Percentiles rank a stretch among this genome's conserved stretches.
phyloP scores from a whole-genome alignment of 495 filamentous ascomycete genomes.

The Parmelia sp. region DNA sequence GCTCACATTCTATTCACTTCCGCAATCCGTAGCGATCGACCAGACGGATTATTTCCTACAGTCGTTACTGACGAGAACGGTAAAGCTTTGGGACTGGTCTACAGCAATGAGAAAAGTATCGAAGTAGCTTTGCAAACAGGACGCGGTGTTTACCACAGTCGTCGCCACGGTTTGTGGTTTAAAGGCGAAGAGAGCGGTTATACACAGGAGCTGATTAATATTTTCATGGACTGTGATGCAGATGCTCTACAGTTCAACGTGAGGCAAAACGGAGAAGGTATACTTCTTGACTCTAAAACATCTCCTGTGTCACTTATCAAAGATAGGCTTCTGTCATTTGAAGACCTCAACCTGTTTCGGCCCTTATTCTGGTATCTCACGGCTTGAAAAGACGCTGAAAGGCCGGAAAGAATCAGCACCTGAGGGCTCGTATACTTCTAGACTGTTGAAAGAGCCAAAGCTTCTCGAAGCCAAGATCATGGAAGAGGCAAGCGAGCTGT shows the following conservation, averaged over 20 bases:
- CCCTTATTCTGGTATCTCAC: constrained; percentile 68
- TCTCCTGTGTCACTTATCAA: constrained; percentile 21
- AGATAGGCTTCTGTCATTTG: constrained; percentile 83
- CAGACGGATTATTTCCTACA: constrained; percentile 81
- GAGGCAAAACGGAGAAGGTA: constrained; percentile 73
- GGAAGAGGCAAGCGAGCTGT: constrained; percentile 94
- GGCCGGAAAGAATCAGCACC: constrained; percentile 75
- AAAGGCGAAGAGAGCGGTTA: constrained; percentile 94
- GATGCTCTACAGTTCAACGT: constrained; percentile 89
- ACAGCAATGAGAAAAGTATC: constrained; percentile 87
- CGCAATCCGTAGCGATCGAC: constrained; percentile 66
- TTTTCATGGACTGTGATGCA: constrained; percentile 84
- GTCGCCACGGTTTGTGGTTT: constrained; percentile 81
- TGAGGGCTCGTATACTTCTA: constrained; percentile 83
- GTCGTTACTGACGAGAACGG: constrained; percentile 87
- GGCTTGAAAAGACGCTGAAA: constrained; percentile 76
- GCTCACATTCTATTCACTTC: constrained; percentile 64
- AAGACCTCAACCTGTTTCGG: constrained; percentile 90
- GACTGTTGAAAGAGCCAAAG: constrained; percentile 85
- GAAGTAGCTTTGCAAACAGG: constrained; percentile 78
- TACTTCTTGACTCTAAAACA: constrained; percentile 7
- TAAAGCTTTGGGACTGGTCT: constrained; percentile 78
- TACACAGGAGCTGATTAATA: constrained; percentile 76
- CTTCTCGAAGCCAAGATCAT: constrained; percentile 91
- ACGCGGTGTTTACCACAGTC: constrained; percentile 88